Conservation (phyloP, 192 early-diverging fungal genomes). For the Podila epigama region DNA sequence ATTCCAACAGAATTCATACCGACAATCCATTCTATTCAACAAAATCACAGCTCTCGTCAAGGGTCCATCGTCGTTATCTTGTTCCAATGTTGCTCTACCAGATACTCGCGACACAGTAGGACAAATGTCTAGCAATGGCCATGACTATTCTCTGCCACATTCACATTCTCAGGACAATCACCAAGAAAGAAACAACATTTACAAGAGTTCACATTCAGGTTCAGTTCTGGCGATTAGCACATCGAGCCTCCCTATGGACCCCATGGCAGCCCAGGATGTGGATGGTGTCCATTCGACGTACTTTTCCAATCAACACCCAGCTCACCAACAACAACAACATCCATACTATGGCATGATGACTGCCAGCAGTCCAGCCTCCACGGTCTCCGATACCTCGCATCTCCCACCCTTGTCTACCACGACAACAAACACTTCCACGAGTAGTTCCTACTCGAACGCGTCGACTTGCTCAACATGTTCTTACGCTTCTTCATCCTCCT, state of each 20-base stretch:
- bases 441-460: background rate
- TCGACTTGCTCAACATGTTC: conserved; percentile 2
- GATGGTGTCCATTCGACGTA: conserved; percentile 1
- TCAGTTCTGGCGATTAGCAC: conserved; percentile 10
- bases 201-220: too few relatives aligned
- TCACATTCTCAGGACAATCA: too few relatives aligned
- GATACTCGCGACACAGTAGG: too few relatives aligned
- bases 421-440: background rate
- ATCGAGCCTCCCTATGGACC: background rate
- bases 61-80: background rate
- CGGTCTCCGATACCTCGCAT: background rate
- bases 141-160: background rate
- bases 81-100: too few relatives aligned
- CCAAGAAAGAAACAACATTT: too few relatives aligned
- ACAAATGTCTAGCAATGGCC: too few relatives aligned
- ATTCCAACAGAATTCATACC: background rate
- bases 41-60: background rate
- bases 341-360: background rate
- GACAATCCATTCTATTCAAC: background rate
- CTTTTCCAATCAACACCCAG: conserved; percentile 9
- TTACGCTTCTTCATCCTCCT: background rate
- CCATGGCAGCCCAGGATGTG: background rate
- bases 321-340: background rate
- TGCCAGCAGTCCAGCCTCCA: conserved; percentile 3
- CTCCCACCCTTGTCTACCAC: background rate